Base-by-base conservation (phyloP, 768 basidiomycete genomes). In the Trametes sanguinea region DNA sequence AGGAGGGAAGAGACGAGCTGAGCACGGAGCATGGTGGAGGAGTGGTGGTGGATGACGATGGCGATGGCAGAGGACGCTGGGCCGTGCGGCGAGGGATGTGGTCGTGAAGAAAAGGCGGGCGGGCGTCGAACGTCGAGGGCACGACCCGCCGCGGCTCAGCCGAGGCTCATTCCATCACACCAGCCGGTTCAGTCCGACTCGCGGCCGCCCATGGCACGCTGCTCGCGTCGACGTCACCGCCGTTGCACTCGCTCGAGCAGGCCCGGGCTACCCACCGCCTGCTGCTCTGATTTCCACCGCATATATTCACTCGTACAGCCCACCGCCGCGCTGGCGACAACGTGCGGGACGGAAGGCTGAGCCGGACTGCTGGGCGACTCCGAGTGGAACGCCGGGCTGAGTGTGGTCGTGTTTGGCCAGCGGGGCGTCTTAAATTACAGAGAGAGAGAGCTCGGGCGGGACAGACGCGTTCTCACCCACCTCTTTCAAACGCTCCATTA, bases 1-100 rank as follows among this genome's bases (percentile, higher is more conserved):
- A 90, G 80, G 74, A 83, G 77, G 74, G 82, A 79, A 76, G 85
- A 78, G 70, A 88, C 70, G 70, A 86, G 74, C 71, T 82, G 85
- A 67, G 83, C 72, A 72, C 82, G 81, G 85, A 88, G 85, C 69
- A 65, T 79, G 69, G 70, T 69, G 61, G 68, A 7, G 51, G 37
- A 51, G 13, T 32, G 55, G 40, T 22, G 22, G 22, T 22, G 22
- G 22, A 22, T 22, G 53, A 48, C 10, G 39, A 58, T 33, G 67
- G 39, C 40, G 33, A 55, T 61, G 64, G 27, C 17, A 45, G 48
- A 37, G 40, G 42, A 43, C 35, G 11, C 42, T 53, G 27, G 27
- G 11, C 52, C 32, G 57, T 47, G 51, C 59, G 59, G 42, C 32
- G 51, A 56, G 50, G 22, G 57, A 47, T 57, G 54, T 64, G 63